Percentiles rank a stretch among this genome's conserved stretches.
Conservation (phyloP, 768 basidiomycete genomes). For the Lactarius deliciosus region DNA sequence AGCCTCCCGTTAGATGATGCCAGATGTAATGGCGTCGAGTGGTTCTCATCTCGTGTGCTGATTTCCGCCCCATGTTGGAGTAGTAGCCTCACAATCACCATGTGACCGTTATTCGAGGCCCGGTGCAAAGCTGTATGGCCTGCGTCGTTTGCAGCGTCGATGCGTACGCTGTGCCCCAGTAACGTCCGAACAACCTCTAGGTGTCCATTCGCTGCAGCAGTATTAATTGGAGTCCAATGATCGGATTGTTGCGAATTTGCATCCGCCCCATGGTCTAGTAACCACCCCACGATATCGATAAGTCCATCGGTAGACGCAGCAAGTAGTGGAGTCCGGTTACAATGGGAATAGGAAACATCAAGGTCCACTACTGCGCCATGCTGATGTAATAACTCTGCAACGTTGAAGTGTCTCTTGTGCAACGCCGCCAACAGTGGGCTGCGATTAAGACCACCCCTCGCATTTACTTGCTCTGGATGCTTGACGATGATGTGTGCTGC, state of each 20-base stretch:
- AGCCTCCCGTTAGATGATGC: background rate
- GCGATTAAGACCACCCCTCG: background rate
- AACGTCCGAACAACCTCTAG: background rate
- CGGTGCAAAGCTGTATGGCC: background rate
- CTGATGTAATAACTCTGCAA: background rate
- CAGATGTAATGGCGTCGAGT: background rate
- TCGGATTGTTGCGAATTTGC: accelerated
- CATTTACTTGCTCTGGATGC: no score
- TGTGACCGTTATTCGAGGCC: background rate
- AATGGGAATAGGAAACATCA: no score
- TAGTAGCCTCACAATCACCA: background rate
- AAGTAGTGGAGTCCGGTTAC: background rate
- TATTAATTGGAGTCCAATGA: background rate
- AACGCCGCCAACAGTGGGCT: background rate
- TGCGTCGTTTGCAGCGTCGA: background rate
- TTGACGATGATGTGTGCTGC: no score
- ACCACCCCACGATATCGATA: background rate
- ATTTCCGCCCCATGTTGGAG: background rate
- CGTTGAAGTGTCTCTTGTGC: background rate
- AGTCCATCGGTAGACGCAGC: background rate
- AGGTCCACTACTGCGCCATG: no score
- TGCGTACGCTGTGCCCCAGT: background rate
- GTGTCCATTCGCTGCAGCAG: background rate
- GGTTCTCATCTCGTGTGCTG: background rate
- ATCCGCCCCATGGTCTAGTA: background rate